Evolutionary conservation across 495 filamentous ascomycete genomes (phyloP), one percentile per base, ranked within the genome.

Genomic region (Aspergillus baeticus): DNA sequence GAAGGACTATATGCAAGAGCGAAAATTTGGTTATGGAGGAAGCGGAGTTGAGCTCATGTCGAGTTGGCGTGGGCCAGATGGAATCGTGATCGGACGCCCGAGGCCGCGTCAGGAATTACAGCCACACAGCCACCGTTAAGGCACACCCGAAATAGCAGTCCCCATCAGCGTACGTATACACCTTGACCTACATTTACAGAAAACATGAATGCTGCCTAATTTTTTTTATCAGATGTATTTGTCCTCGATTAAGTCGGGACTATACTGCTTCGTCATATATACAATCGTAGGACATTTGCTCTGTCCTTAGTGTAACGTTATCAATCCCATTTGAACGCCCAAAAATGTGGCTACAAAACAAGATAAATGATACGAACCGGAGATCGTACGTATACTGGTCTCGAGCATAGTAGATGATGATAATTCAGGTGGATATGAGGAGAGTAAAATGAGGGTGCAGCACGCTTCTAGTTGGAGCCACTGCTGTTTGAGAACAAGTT

Each of bases 401-500:
- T 39, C 15, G 14, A 51, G 29, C 41, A 38, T 51, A 18, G 22
- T 45, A 47, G 13, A 48, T 23, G 29, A 48, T 13, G 33, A 48
- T 18, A 35, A 26, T 29, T 17, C 15, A n/a, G 33, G 31, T 21
- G 7, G 22, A 26, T 47, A 26, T 20, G 31, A 6, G 29, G 17
- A 45, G 14, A 31, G 10, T 11, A 6, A 23, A 17, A 20, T 18
- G 26, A 8, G 6, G 13, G 35, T 10, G 6, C 6, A 18, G 37
- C 37, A 17, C 14, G 10, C 41, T 33, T 45, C 21, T 56, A 49
- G 33, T 11, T 33, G 6, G 46, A 29, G 15, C 13, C 37, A 15
- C 10, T 17, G 23, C 43, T 29, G 10, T 22, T 44, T 6, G 33
- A n/a, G 21, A 54, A 45, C 31, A 60, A 21, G 11, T 60, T 55